Evolutionary conservation across 2,329 filamentous ascomycete genomes (phyloP).

Genomic region (Fusarium sp.): DNA sequence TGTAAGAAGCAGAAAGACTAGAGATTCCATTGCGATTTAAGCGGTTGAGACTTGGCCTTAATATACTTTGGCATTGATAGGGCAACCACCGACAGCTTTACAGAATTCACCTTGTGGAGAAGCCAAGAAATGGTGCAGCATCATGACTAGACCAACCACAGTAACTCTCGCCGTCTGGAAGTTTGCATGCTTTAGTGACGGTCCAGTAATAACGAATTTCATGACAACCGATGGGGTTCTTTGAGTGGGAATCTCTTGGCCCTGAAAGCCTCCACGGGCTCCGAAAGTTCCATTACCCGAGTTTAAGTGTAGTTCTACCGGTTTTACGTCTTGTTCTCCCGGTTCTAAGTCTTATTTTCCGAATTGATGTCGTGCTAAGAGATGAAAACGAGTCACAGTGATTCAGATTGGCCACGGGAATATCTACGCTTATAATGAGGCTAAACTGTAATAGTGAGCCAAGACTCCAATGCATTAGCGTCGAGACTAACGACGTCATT

Average conservation of each 20-base stretch:
- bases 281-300: neutral
- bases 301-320: neutral
- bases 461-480: slow-evolving; percentile 16
- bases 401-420: neutral
- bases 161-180: slow-evolving; percentile 2
- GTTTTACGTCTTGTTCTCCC: neutral
- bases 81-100: neutral
- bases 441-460: slow-evolving; percentile 4
- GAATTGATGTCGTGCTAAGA: neutral
- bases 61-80: neutral
- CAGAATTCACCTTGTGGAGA: neutral
- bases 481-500: neutral
- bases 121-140: slow-evolving; percentile 6
- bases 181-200: neutral
- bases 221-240: neutral
- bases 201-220: neutral
- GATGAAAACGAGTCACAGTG: neutral
- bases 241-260: neutral
- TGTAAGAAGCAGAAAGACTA: neutral
- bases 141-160: slow-evolving; percentile 9
- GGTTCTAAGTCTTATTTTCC: slow-evolving; percentile 8
- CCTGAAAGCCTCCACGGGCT: neutral
- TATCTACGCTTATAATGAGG: neutral
- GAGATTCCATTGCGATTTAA: neutral
- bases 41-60: neutral